Base-by-base conservation (phyloP, 495 filamentous ascomycete species). In the Neurospora sp. region DNA sequence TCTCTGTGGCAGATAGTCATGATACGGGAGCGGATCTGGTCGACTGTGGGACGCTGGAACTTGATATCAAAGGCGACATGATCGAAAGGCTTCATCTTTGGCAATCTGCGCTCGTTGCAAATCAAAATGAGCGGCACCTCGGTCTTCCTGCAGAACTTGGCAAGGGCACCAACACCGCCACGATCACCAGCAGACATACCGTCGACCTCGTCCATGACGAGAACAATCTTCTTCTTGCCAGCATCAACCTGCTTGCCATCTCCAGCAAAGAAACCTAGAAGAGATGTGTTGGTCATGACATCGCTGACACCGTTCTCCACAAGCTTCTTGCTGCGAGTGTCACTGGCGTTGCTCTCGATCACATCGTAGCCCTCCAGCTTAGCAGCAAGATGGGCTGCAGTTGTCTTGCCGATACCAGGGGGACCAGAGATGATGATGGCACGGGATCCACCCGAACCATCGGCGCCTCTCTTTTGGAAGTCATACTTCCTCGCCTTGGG, bases 131-230 rank as follows among this genome's bases (percentile, higher is more conserved):
- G 92, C 1, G 96, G 96, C 39, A 99, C 91, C 75, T 94, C 91
- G 0, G 94, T 93, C 85, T 96, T 98, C 83, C 92, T 97, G 83
- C 94, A 97, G 59, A 98, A 89, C 68, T 94, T 91, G 69, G 96
- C 95, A 44, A 99, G 85, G 40, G 96, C 95, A 27, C 94, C 96
- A 48, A 99, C 96, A 78, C 96, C 96, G 75, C 96, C 96, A 59
- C 96, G 90, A 80, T 99, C 96, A 76, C 96, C 96, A 53, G 94
- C 94, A 68, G 94, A 97, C 96, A 99, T 99, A 41, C 96, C 96
- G 78, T 99, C 96, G 7, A 99, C 96, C 81, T 99, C 96, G 76
- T 99, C 96, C 96, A 99, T 98, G 83, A 99, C 91, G 14, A 99
- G 84, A 10, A 97, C 93, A 37, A 98, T 88, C 73, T 97, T 97